Base-by-base conservation (phyloP, 2,329 filamentous ascomycete genomes). In the Escovopsis sp. region DNA sequence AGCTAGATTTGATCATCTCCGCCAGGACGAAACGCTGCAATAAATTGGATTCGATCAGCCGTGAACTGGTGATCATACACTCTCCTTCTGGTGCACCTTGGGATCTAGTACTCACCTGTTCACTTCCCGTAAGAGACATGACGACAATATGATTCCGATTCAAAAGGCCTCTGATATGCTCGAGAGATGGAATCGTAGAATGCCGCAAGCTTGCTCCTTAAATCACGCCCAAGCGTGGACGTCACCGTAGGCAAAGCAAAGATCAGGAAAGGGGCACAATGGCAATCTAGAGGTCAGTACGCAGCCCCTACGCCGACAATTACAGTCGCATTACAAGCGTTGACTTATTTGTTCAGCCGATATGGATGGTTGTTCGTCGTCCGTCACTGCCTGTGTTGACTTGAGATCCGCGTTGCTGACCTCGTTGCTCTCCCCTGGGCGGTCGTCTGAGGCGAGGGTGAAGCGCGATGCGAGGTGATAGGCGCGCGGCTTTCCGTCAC, bases 1-100 rank as follows among this genome's bases (percentile, higher is more conserved):
- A 56, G 59, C 72, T 76, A 46, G 63, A 64, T 51, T 75, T 77
- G 57, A 77, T 69, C 51, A 75, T 70, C 56, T 77, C 73, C 44
- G 65, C 69, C 43, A 77, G 64, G 46, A 76, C 60, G 53, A 74
- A 74, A 48, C 72, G 70, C 73, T 77, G 51, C 7, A 11, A 32
- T 32, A 4, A 4, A 32, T 9, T 3, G 19, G 26, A 26, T 32
- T 15, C 28, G 26, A 36, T 19, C 18, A 43, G 19, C 19, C 6
- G 2, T 28, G 26, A 2, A 11, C 15, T n/a, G 6, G 18, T 26
- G 8, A 3, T 18, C n/a, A 33, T 8, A 19, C n/a, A 11, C 26
- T n/a, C 30, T 23, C 28, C 12, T 23, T 18, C 19, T 12, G 3
- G 8, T 35, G 12, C 4, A n/a, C 12, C 10, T 23, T n/a, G 5